phyloP scores from a whole-genome alignment of 2,329 filamentous ascomycete genomes.

The Colletotrichum sp. region DNA sequence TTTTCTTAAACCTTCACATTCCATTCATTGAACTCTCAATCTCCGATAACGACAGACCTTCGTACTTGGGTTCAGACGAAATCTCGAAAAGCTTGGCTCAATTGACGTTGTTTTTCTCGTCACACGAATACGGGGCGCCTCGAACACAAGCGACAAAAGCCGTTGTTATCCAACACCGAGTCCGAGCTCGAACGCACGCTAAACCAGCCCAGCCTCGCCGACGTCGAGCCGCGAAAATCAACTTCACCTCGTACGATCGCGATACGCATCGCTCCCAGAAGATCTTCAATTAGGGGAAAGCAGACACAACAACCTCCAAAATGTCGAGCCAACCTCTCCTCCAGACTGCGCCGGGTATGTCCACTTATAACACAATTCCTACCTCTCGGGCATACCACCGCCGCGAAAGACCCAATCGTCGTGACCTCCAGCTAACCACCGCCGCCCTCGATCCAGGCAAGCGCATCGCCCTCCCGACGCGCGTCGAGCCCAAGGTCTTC shows the following conservation, averaged over 20 bases:
- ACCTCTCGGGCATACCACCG: no score
- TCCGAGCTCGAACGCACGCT: slow-evolving; percentile 7
- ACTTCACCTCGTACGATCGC: background rate
- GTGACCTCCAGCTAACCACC: slow-evolving; percentile 1
- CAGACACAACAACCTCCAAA: slow-evolving; percentile 28
- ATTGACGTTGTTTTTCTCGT: background rate
- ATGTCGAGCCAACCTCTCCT: slow-evolving; percentile 99
- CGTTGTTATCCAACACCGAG: background rate
- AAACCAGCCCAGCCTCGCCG: background rate
- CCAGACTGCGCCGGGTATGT: slow-evolving; percentile 86
- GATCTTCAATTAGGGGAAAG: background rate
- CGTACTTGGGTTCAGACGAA: background rate
- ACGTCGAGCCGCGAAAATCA: background rate
- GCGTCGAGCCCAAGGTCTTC: slow-evolving; percentile 99
- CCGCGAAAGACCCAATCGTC: background rate
- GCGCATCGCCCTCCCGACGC: slow-evolving; percentile 95
- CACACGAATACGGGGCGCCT: background rate
- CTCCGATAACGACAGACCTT: background rate
- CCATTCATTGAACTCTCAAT: background rate
- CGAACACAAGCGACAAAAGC: background rate
- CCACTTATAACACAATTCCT: background rate
- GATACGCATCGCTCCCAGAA: background rate
- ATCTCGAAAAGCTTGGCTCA: background rate
- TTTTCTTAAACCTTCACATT: background rate
- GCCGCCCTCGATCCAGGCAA: slow-evolving; percentile 70